These are phyloP conservation scores for Phialocephala subalpina DNA, from an alignment of 2,329 filamentous ascomycete genomes.

Conservation along the genomic window DNA sequence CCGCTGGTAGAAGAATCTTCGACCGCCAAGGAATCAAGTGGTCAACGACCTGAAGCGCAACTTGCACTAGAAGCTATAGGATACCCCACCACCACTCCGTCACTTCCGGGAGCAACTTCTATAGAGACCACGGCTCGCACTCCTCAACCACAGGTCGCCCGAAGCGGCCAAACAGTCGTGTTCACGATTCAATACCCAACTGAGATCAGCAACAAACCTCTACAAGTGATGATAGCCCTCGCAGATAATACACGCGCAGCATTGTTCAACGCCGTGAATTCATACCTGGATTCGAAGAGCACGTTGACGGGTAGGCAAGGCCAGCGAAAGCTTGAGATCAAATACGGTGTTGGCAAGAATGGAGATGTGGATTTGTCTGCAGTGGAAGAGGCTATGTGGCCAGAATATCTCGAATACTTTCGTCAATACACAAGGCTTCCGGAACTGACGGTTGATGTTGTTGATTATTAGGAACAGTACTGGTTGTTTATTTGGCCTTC, in stretches of 20 bases:
- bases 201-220: conserved; percentile 14
- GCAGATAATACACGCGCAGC: conserved; percentile 19
- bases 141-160: conserved; percentile 4
- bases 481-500: neutral
- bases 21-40: neutral
- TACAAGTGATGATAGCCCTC: conserved; percentile 22
- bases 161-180: conserved; percentile 18
- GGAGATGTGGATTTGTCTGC: conserved; percentile 28
- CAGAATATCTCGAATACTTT: conserved; percentile 28
- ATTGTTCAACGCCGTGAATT: conserved; percentile 27
- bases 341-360: conserved; percentile 25
- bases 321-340: conserved; percentile 24
- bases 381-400: conserved; percentile 26
- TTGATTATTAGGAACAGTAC: conserved; percentile 15
- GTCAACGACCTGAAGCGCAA: neutral
- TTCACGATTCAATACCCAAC: conserved; percentile 21
- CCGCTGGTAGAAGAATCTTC: conserved; percentile 1
- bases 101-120: conserved; percentile 9
- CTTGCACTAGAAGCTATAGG: conserved; percentile 5
- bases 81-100: neutral
- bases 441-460: conserved; percentile 27
- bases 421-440: conserved; percentile 29
- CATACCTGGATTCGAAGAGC: conserved; percentile 23
- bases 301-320: neutral
- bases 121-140: conserved; percentile 14